These are phyloP conservation scores for Vicia faba DNA, from an alignment of 306 rosid genomes.

Conservation along the genomic window DNA sequence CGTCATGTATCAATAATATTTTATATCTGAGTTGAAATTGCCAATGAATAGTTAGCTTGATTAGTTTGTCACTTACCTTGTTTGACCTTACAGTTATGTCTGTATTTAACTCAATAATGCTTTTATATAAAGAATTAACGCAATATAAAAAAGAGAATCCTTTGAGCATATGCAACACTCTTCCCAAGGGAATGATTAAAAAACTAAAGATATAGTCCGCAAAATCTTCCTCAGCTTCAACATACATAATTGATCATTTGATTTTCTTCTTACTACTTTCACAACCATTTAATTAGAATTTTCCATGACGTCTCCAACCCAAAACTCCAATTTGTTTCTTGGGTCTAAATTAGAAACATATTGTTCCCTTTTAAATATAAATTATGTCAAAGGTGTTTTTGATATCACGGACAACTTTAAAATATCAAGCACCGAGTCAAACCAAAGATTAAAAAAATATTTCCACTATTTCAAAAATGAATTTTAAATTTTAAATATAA, in stretches of 20 bases:
- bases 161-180: slow-evolving; percentile 1
- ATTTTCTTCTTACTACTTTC: not conserved
- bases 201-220: not conserved
- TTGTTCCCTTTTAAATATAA: not conserved
- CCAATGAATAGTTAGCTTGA: not conserved
- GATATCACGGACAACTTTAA: slow-evolving; percentile 21
- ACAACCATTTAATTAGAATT: not conserved
- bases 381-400: not conserved
- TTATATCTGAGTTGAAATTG: not conserved
- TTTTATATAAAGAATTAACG: slow-evolving; percentile 7
- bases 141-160: slow-evolving; percentile 1
- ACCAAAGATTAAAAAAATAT: too few relatives aligned
- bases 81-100: not conserved
- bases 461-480: too few relatives aligned
- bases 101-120: not conserved
- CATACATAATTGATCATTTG: not conserved
- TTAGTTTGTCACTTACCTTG: not conserved
- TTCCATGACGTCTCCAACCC: not conserved
- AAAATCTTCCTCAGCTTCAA: not conserved
- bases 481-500: too few relatives aligned
- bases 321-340: not conserved
- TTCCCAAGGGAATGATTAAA: not conserved
- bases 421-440: slow-evolving; percentile 26
- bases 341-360: not conserved
- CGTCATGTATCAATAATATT: not conserved